Evolutionary conservation across 148 eudicot genomes (phyloP).

Genomic region (Vaccinium macrocarpon): DNA sequence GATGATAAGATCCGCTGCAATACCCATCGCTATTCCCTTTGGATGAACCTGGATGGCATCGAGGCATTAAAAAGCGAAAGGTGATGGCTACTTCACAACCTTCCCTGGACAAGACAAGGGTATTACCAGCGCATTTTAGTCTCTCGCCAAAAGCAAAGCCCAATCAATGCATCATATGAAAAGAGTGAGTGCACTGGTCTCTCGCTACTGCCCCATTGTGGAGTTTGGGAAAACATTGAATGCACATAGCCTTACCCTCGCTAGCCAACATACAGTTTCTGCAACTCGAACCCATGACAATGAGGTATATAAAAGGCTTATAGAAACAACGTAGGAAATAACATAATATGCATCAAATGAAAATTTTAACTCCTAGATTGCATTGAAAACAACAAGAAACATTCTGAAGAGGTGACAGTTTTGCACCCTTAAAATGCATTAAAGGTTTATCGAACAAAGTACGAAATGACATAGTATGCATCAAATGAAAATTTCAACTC

Average conservation of each 20-base stretch:
- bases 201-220: too few relatives aligned
- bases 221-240: not conserved
- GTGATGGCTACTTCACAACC: too few relatives aligned
- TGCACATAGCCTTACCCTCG: not conserved
- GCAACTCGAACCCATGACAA: not conserved
- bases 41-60: too few relatives aligned
- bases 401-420: not conserved
- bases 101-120: too few relatives aligned
- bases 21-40: too few relatives aligned
- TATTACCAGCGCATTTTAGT: too few relatives aligned
- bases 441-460: not conserved
- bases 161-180: too few relatives aligned
- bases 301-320: not conserved
- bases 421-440: not conserved
- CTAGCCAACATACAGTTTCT: not conserved
- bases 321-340: not conserved
- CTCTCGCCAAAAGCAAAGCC: too few relatives aligned
- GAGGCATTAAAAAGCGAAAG: too few relatives aligned
- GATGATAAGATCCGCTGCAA: too few relatives aligned
- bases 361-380: not conserved
- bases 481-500: not conserved
- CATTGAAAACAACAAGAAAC: not conserved
- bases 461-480: not conserved
- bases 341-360: not conserved
- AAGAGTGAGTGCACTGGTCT: too few relatives aligned